Percentiles rank a stretch among this genome's conserved stretches.
phyloP scores from a whole-genome alignment of 768 basidiomycete genomes.

The Harrya chromipes region DNA sequence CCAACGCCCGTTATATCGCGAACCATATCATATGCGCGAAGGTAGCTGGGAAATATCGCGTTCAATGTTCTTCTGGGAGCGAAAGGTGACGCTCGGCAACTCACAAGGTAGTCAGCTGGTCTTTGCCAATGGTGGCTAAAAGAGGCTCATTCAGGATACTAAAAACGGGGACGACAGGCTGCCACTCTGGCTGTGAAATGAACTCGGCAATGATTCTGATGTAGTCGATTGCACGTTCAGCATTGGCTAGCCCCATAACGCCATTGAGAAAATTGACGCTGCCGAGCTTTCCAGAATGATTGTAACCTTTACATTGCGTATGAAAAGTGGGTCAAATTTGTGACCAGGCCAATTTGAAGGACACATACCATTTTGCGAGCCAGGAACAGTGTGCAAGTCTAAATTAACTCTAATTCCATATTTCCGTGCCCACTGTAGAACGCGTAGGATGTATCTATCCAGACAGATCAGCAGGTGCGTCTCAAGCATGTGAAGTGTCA shows the following conservation, averaged over 20 bases:
- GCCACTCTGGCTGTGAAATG: constrained; percentile 73
- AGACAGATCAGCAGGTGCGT: constrained; percentile 1
- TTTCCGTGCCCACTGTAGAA: constrained; percentile 82
- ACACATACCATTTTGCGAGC: constrained; percentile 65
- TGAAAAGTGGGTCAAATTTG: background rate
- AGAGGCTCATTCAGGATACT: constrained; percentile 66
- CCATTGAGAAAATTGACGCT: constrained; percentile 61
- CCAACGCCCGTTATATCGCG: constrained; percentile 73
- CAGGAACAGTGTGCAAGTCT: constrained; percentile 78
- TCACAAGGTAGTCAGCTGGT: constrained; percentile 59
- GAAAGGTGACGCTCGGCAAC: constrained; percentile 18
- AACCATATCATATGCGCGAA: constrained; percentile 58
- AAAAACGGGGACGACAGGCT: constrained; percentile 56
- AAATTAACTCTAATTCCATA: constrained; percentile 84
- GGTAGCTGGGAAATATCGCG: constrained; percentile 41
- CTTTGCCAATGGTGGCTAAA: constrained; percentile 48
- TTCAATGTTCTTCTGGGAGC: background rate
- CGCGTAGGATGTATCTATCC: constrained; percentile 65
- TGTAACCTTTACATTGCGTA: constrained; percentile 39
- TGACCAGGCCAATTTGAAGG: background rate
- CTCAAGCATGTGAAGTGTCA: constrained; percentile 4
- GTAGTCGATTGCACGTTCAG: constrained; percentile 71
- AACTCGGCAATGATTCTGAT: constrained; percentile 77
- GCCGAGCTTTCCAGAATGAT: constrained; percentile 62
- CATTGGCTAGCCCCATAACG: constrained; percentile 86